These are phyloP conservation scores for grape (Vitis vinifera) DNA, from an alignment of 164 flowering plant genomes.

Conservation along the genomic window ASM3070453v1 NC_081821.1:10873501-10874000, in stretches of 20 bases:
- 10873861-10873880: too few relatives aligned
- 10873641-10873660: neutral
- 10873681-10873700: slow-evolving; percentile 37
- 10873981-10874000: too few relatives aligned
- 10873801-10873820: neutral
- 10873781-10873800: neutral
- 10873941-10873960: too few relatives aligned
- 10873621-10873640: neutral
- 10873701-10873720: slow-evolving; percentile 95
- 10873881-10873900: too few relatives aligned
- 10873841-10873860: neutral
- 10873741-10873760: slow-evolving; percentile 96
- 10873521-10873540: slow-evolving; percentile 31
- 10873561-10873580: slow-evolving; percentile 72
- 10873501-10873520: neutral
- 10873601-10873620: slow-evolving; percentile 55
- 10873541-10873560: slow-evolving; percentile 66
- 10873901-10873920: too few relatives aligned
- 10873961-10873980: too few relatives aligned
- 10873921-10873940: too few relatives aligned
- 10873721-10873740: slow-evolving; percentile 98
- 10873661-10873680: slow-evolving; percentile 1
- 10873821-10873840: neutral
- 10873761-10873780: slow-evolving; percentile 93
- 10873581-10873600: slow-evolving; percentile 85